Conservation (phyloP, 73 alveolate genomes). For the Paraurostyla sp. region DNA sequence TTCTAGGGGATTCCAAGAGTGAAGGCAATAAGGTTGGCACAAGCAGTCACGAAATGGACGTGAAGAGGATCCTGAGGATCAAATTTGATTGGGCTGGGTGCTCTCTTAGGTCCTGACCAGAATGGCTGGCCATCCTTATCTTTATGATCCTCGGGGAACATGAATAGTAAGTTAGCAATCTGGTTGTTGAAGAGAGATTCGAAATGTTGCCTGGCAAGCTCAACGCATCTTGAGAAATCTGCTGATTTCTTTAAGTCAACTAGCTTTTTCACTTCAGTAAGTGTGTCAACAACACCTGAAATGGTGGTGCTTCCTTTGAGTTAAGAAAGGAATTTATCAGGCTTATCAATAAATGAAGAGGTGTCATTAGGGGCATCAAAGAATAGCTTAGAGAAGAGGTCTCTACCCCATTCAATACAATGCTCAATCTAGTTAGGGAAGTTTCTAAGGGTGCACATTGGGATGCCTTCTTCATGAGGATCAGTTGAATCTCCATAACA, state of each 20-base stretch:
- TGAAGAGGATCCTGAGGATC: constrained; percentile 84
- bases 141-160: constrained; percentile 98
- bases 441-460: constrained; percentile 98
- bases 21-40: constrained; percentile 89
- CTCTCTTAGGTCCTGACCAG: constrained; percentile 99
- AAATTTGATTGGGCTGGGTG: constrained; percentile 94
- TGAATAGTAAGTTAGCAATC: constrained; percentile 88
- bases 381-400: constrained; percentile 94
- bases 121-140: constrained; percentile 95
- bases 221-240: constrained; percentile 83
- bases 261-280: constrained; percentile 79
- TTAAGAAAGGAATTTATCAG: constrained; percentile 72
- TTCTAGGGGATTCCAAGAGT: constrained; percentile 84
- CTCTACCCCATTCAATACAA: constrained; percentile 99
- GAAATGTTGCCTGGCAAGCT: constrained; percentile 81
- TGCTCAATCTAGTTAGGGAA: constrained; percentile 99
- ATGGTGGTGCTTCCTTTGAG: constrained; percentile 72
- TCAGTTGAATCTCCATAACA: constrained; percentile 95
- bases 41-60: constrained; percentile 80
- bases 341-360: constrained; percentile 84
- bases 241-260: constrained; percentile 74
- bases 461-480: constrained; percentile 99
- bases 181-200: constrained; percentile 85
- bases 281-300: constrained; percentile 83
- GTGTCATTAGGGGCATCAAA: constrained; percentile 95